These are phyloP conservation scores for Lolium multiflorum DNA, from an alignment of 176 grass and related monocot species.

Conservation along the genomic window DNA sequence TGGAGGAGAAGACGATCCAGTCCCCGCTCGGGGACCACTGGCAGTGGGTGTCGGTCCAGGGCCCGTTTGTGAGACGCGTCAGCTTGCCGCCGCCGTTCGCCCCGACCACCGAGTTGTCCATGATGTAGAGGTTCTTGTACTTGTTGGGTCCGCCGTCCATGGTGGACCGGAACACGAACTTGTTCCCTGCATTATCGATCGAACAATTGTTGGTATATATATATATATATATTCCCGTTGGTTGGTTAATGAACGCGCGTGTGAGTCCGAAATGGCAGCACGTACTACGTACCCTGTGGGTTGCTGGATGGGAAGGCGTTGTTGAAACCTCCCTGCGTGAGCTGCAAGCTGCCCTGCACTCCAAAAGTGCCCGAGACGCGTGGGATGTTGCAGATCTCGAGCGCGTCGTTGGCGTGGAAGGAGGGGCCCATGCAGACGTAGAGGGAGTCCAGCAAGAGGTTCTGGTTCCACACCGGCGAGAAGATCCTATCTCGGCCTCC, in stretches of 20 bases:
- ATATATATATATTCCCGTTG: too few relatives aligned
- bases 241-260: too few relatives aligned
- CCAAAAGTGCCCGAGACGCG: too few relatives aligned
- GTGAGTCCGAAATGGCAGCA: too few relatives aligned
- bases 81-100: background rate
- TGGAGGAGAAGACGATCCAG: conserved; percentile 60
- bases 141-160: background rate
- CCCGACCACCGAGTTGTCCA: conserved; percentile 22
- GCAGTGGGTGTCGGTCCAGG: conserved; percentile 52
- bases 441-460: conserved; percentile 13
- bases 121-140: conserved; percentile 50
- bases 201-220: too few relatives aligned
- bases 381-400: conserved; percentile 13
- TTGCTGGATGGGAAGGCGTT: too few relatives aligned
- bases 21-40: conserved; percentile 38
- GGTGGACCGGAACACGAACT: conserved; percentile 47
- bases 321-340: background rate
- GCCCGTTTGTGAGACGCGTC: conserved; percentile 35
- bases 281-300: too few relatives aligned
- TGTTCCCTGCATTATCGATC: background rate
- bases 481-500: conserved; percentile 17
- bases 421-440: conserved; percentile 19
- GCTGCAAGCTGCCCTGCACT: too few relatives aligned
- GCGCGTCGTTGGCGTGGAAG: background rate
- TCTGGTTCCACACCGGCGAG: conserved; percentile 51